These are phyloP conservation scores for Hebeloma cylindrosporum DNA, from an alignment of 768 basidiomycete species.

Conservation along the genomic window DNA sequence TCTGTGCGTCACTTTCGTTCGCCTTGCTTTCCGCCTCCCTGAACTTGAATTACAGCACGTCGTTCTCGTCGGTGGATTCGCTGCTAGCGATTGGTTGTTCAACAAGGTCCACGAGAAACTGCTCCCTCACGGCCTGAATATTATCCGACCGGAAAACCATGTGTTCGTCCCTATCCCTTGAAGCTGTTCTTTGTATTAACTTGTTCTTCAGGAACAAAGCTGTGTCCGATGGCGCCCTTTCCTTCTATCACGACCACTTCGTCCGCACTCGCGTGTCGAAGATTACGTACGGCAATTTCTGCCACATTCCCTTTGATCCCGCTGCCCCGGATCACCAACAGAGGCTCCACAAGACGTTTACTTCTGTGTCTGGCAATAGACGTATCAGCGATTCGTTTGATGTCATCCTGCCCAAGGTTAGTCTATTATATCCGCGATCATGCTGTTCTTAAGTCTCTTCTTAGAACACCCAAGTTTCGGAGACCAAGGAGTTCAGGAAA, in stretches of 20 bases:
- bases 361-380: constrained; percentile 37
- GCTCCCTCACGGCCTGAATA: constrained; percentile 34
- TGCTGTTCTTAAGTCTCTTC: not conserved
- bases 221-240: constrained; percentile 51
- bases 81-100: constrained; percentile 57
- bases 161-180: constrained; percentile 38
- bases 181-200: not conserved
- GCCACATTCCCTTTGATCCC: constrained; percentile 34
- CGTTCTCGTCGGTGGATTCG: constrained; percentile 59
- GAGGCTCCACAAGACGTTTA: constrained; percentile 32
- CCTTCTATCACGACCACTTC: constrained; percentile 45
- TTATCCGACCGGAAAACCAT: constrained; percentile 53
- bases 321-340: constrained; percentile 40
- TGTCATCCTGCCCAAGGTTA: constrained; percentile 43
- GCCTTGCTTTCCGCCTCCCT: not conserved
- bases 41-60: constrained; percentile 30
- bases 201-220: constrained; percentile 38
- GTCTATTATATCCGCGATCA: not conserved
- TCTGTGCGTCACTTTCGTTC: constrained; percentile 23
- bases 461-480: constrained; percentile 46
- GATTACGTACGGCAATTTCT: constrained; percentile 47
- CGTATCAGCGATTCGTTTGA: constrained; percentile 42
- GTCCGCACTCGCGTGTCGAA: constrained; percentile 49
- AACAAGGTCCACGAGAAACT: constrained; percentile 40
- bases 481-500: constrained; percentile 44